phyloP scores from a whole-genome alignment of 208 protist genomes.

The Wallacemonas sp. region DNA sequence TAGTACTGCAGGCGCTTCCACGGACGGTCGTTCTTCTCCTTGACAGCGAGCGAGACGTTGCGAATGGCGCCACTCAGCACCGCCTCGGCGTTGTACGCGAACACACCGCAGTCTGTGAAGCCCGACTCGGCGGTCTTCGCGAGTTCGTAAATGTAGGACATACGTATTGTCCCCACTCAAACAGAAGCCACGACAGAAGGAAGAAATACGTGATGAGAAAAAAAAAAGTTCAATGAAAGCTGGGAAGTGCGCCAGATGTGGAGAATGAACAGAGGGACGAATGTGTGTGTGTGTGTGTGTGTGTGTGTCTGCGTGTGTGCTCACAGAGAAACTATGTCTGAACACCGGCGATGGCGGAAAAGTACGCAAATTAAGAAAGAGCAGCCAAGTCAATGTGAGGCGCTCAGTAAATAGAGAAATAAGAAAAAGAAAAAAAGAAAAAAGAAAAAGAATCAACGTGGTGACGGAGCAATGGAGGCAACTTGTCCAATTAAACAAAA shows the following conservation, averaged over 20 bases:
- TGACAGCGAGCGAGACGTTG: slow-evolving; percentile 11
- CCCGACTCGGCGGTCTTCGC: slow-evolving; percentile 6
- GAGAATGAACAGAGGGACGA: not conserved
- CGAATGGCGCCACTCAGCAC: slow-evolving; percentile 23
- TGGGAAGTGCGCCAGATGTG: too few relatives aligned
- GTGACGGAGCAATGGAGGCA: too few relatives aligned
- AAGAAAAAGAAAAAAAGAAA: too few relatives aligned
- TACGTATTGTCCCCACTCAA: slow-evolving; percentile 19
- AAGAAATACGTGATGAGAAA: not conserved
- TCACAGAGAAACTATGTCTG: too few relatives aligned
- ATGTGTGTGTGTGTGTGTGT: too few relatives aligned
- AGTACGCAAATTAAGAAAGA: too few relatives aligned
- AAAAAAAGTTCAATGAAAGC: not conserved
- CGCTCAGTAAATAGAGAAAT: too few relatives aligned
- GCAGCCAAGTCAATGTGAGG: too few relatives aligned
- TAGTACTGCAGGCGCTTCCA: slow-evolving; percentile 9
- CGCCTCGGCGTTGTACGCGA: slow-evolving; percentile 21
- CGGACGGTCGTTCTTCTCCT: not conserved
- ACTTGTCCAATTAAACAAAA: too few relatives aligned
- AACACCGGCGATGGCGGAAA: too few relatives aligned
- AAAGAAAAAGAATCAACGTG: too few relatives aligned
- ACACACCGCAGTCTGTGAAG: slow-evolving; percentile 7
- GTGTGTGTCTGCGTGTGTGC: too few relatives aligned
- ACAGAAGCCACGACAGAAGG: not conserved
- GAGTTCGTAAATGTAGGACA: slow-evolving; percentile 26